These are phyloP conservation scores for Grosmannia penicillata DNA, from an alignment of 2,329 filamentous ascomycete species.

Conservation along the genomic window DNA sequence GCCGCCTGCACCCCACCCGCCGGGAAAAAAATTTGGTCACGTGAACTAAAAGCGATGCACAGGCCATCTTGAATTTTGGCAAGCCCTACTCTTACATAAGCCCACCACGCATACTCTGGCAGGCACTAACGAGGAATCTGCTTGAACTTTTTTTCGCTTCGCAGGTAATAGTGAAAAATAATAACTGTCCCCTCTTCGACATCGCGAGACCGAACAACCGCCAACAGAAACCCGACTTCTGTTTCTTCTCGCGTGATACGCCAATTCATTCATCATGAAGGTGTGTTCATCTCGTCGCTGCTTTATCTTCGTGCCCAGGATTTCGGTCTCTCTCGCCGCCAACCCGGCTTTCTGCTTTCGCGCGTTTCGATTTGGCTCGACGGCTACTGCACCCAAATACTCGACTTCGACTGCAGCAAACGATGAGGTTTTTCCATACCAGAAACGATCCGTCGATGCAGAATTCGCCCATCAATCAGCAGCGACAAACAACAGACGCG, in stretches of 20 bases:
- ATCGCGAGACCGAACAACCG: conserved; percentile 4
- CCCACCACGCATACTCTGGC: conserved; percentile 7
- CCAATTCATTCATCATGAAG: conserved; percentile 10
- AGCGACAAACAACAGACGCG: no score
- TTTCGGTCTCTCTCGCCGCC: neutral
- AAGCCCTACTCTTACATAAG: conserved; percentile 11
- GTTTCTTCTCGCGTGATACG: conserved; percentile 4
- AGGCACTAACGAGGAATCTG: neutral
- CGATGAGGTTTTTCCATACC: no score
- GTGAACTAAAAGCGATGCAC: no score
- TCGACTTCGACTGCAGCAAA: no score
- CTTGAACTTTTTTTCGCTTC: conserved; percentile 9
- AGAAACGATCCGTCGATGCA: no score
- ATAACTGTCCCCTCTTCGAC: neutral
- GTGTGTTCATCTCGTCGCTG: conserved; percentile 4
- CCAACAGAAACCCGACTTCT: conserved; percentile 4
- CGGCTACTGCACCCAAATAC: no score
- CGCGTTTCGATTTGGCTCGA: no score
- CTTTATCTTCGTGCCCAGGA: neutral
- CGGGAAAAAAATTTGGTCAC: no score
- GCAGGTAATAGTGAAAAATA: conserved; percentile 1
- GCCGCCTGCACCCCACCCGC: no score
- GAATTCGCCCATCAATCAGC: no score
- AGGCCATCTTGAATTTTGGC: conserved; percentile 1
- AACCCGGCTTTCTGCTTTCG: no score